Conservation (phyloP, 2,329 filamentous ascomycete genomes). For the Sporothrix schenckii region DNA sequence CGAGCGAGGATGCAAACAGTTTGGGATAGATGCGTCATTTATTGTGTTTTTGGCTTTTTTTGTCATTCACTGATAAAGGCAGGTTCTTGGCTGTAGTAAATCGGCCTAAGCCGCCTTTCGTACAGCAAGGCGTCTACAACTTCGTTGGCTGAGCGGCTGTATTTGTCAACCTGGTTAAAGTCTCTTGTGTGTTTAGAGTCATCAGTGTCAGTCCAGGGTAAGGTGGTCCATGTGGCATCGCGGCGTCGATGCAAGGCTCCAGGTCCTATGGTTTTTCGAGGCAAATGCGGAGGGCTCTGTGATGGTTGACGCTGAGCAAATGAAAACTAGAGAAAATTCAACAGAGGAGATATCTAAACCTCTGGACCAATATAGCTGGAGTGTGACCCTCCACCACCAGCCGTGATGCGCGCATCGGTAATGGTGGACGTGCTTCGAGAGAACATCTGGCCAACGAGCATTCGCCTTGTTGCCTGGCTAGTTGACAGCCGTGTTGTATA, state of each 20-base stretch:
- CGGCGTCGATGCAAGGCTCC: slow-evolving; percentile 3
- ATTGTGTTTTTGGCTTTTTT: neutral
- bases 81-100: neutral
- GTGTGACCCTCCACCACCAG: slow-evolving; percentile 1
- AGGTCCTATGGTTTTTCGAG: neutral
- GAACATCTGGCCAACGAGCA: neutral
- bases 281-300: neutral
- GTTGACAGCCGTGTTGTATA: neutral
- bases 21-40: neutral
- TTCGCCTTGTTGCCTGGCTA: slow-evolving; percentile 24
- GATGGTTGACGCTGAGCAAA: neutral
- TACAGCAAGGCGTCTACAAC: neutral
- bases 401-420: neutral
- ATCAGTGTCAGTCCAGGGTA: neutral
- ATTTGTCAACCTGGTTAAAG: neutral
- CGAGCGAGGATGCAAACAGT: neutral
- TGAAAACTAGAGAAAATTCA: neutral
- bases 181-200: too few species aligned
- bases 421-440: neutral
- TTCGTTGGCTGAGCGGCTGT: neutral
- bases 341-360: neutral
- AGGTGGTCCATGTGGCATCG: neutral
- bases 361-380: neutral
- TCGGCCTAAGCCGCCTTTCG: neutral
- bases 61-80: neutral